Percentiles rank a stretch among this genome's conserved stretches.
phyloP scores from a whole-genome alignment of 352 stramenopile species.

The Phytophthora citrophthora region DNA sequence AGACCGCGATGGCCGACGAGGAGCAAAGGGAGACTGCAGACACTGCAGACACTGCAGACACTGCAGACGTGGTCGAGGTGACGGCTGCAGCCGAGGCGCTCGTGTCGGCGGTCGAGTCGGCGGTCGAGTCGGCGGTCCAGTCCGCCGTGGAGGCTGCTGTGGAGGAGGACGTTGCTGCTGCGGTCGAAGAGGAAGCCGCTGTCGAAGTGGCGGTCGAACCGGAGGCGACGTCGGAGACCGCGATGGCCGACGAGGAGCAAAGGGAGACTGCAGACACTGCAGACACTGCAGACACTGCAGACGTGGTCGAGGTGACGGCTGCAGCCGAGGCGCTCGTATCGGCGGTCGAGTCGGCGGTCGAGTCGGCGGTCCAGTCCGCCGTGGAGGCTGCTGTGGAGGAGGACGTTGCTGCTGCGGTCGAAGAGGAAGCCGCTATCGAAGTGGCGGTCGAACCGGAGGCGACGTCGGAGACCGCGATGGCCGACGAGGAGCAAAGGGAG shows the following conservation, averaged over 20 bases:
- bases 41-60: too few relatives aligned
- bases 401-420: neutral
- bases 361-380: neutral
- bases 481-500: neutral
- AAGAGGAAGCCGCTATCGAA: neutral
- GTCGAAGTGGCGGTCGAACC: too few relatives aligned
- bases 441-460: neutral
- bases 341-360: neutral
- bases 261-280: neutral
- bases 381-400: neutral
- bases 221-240: too few relatives aligned
- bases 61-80: neutral
- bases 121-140: too few relatives aligned
- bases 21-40: too few relatives aligned
- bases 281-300: neutral
- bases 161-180: neutral
- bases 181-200: too few relatives aligned
- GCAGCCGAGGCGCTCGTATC: neutral
- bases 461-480: neutral
- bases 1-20: too few relatives aligned
- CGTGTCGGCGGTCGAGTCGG: too few relatives aligned
- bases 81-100: too few relatives aligned
- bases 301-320: neutral
- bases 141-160: neutral
- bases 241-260: too few relatives aligned